Percentiles rank a stretch among this genome's conserved stretches.
phyloP scores from a whole-genome alignment of 2,329 filamentous ascomycete genomes.

The Verticillium nubilum region DNA sequence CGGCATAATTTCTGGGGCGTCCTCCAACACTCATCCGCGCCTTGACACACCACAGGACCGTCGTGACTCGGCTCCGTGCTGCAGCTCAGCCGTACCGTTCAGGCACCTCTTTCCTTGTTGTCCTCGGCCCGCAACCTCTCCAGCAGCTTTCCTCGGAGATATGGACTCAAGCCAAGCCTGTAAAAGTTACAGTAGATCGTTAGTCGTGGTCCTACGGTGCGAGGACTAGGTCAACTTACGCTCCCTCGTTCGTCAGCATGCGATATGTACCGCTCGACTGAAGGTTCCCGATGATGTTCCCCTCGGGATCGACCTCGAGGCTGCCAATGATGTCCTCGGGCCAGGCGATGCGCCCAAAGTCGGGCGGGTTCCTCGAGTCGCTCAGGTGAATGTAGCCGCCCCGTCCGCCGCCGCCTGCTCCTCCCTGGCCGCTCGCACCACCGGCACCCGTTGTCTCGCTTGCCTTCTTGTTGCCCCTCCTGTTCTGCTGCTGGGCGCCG shows the following conservation, averaged over 20 bases:
- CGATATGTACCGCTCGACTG: slow-evolving; percentile 59
- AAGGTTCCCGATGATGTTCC: slow-evolving; percentile 52
- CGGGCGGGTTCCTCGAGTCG: slow-evolving; percentile 57
- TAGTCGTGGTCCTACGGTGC: too few species aligned
- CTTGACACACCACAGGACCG: neutral
- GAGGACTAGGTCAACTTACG: slow-evolving; percentile 45
- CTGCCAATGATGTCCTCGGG: slow-evolving; percentile 67
- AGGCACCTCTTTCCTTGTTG: slow-evolving; percentile 19
- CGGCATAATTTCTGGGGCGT: neutral
- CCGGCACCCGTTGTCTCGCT: slow-evolving; percentile 41
- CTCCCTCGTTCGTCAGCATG: slow-evolving; percentile 59
- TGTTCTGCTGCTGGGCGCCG: slow-evolving; percentile 36
- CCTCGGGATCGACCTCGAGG: slow-evolving; percentile 55
- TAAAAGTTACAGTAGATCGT: neutral
- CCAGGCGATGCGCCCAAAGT: slow-evolving; percentile 63
- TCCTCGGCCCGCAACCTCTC: slow-evolving; percentile 49
- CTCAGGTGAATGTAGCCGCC: slow-evolving; percentile 63
- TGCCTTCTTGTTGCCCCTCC: slow-evolving; percentile 16
- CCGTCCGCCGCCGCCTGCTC: slow-evolving; percentile 51
- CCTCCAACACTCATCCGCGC: neutral
- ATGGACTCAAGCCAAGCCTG: slow-evolving; percentile 50
- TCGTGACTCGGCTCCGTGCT: neutral
- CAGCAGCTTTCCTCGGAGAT: slow-evolving; percentile 47
- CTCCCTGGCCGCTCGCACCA: slow-evolving; percentile 56
- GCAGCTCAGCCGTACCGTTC: neutral